These are phyloP conservation scores for Fusarium liriodendri DNA, from an alignment of 2,329 filamentous ascomycete species.

Conservation along the genomic window DNA sequence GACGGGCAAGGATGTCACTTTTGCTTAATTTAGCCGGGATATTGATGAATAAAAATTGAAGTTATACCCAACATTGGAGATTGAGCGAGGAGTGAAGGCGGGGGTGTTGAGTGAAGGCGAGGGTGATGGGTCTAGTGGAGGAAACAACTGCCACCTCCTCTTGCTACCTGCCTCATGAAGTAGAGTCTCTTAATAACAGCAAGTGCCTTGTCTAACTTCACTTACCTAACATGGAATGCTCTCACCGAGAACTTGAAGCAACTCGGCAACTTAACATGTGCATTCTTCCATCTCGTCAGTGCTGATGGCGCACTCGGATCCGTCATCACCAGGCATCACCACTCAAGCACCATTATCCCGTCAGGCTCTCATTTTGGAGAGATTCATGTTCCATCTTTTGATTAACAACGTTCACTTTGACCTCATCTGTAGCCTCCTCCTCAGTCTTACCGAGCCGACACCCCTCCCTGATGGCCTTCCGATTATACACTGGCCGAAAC, in stretches of 20 bases:
- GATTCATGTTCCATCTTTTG: neutral
- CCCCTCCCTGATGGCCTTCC: neutral
- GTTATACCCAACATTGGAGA: neutral
- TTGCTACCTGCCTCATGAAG: neutral
- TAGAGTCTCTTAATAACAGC: neutral
- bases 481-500: neutral
- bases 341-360: neutral
- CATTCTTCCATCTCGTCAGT: neutral
- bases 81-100: neutral
- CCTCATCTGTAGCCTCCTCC: neutral
- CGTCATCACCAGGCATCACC: neutral
- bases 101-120: neutral
- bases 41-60: conserved; percentile 20
- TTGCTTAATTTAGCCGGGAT: conserved; percentile 38
- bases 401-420: neutral
- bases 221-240: neutral
- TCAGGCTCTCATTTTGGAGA: neutral
- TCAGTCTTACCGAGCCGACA: neutral
- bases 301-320: neutral
- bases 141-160: neutral
- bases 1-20: conserved; percentile 57
- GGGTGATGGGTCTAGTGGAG: neutral
- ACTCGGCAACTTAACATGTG: neutral
- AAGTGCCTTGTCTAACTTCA: neutral
- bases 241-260: neutral